Evolutionary conservation across 1,139 yeast species (phyloP).

Genomic region (Magnusiomyces sp.): DNA sequence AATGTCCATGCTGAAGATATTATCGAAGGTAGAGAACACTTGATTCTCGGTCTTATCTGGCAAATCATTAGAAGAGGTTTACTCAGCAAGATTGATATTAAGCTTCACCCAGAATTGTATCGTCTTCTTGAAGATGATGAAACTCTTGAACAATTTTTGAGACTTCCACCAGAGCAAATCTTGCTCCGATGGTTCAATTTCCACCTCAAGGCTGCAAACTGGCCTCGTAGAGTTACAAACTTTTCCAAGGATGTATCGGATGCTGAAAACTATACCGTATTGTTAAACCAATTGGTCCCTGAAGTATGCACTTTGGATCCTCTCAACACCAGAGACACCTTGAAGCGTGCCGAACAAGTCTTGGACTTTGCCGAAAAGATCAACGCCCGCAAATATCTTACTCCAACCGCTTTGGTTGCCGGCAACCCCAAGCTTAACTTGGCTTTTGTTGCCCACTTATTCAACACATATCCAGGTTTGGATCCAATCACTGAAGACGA

Average conservation of each 20-base stretch:
- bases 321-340: constrained; percentile 59
- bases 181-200: constrained; percentile 95
- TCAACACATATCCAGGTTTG: constrained; percentile 93
- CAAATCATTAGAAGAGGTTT: constrained; percentile 95
- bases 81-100: constrained; percentile 88
- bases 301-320: constrained; percentile 75
- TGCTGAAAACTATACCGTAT: constrained; percentile 89
- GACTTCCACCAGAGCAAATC: constrained; percentile 96
- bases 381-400: constrained; percentile 87
- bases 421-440: constrained; percentile 95
- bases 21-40: constrained; percentile 93
- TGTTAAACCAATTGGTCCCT: constrained; percentile 83
- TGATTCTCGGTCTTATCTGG: constrained; percentile 94
- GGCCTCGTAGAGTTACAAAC: constrained; percentile 76
- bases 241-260: constrained; percentile 84
- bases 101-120: constrained; percentile 92
- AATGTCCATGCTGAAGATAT: constrained; percentile 96
- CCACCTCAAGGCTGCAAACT: constrained; percentile 90
- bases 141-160: constrained; percentile 89
- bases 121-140: constrained; percentile 93
- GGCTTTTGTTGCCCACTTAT: constrained; percentile 94
- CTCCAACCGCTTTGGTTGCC: constrained; percentile 85
- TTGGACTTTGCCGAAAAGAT: constrained; percentile 80
- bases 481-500: constrained; percentile 93
- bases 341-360: constrained; percentile 79